phyloP scores from a whole-genome alignment of 2,329 filamentous ascomycete genomes.

The Pezicula radicicola region DNA sequence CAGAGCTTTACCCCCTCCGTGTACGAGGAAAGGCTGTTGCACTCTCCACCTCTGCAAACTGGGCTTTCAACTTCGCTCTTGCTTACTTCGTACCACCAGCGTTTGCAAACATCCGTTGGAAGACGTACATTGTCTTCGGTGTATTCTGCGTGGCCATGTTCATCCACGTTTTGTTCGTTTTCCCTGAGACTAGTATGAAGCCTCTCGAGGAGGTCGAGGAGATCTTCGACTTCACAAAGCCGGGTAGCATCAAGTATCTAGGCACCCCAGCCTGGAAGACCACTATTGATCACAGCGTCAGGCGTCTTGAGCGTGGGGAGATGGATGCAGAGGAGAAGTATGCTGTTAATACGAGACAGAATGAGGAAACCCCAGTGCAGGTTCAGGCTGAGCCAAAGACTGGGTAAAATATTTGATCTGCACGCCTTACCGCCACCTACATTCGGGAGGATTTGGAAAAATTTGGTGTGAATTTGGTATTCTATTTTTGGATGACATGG shows the following conservation, averaged over 20 bases:
- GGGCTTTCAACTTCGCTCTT: constrained; percentile 48
- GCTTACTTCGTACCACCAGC: constrained; percentile 44
- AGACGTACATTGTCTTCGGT: constrained; percentile 49
- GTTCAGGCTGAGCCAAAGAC: too few species aligned
- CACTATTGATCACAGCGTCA: constrained; percentile 17
- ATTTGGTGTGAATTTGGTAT: too few species aligned
- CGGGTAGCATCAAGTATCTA: constrained; percentile 21
- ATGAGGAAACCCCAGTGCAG: constrained; percentile 1
- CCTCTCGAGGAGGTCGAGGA: constrained; percentile 50
- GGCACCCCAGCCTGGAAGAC: constrained; percentile 28
- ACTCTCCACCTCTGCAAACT: constrained; percentile 47
- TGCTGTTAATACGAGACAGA: constrained; percentile 8
- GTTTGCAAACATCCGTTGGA: constrained; percentile 46
- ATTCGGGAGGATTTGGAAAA: too few species aligned
- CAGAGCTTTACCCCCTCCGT: constrained; percentile 45
- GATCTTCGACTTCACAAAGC: constrained; percentile 35
- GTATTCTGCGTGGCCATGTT: constrained; percentile 50
- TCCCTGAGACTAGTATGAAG: constrained; percentile 55
- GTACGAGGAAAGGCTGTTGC: constrained; percentile 52
- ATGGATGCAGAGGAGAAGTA: constrained; percentile 25
- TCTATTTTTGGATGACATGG: too few species aligned
- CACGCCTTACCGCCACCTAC: too few species aligned
- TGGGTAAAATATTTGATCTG: neutral
- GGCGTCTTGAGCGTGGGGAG: constrained; percentile 22
- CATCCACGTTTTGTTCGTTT: constrained; percentile 50